Evolutionary conservation across 2,329 filamentous ascomycete genomes (phyloP).

Genomic region (Metarhizium sp.): DNA sequence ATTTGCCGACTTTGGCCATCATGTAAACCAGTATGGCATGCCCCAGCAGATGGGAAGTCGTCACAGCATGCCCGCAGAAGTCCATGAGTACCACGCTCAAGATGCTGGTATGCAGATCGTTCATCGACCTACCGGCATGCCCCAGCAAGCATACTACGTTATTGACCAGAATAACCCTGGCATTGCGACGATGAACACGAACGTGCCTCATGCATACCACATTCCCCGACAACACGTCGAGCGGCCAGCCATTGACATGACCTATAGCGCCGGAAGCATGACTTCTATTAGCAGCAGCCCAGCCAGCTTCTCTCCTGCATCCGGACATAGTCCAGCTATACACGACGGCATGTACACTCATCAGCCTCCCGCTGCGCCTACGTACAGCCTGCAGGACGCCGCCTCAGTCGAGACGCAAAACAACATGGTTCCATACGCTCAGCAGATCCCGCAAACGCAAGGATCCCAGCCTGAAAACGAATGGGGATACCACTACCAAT

Average conservation of each 20-base stretch:
- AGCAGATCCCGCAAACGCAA: slow-evolving; percentile 30
- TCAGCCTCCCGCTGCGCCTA: slow-evolving; percentile 36
- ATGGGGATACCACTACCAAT: slow-evolving; percentile 49
- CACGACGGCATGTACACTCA: slow-evolving; percentile 50
- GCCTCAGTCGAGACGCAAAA: slow-evolving; percentile 37
- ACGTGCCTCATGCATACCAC: slow-evolving; percentile 41
- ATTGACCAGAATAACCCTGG: slow-evolving; percentile 53
- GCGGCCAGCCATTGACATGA: slow-evolving; percentile 37
- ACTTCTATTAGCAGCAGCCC: slow-evolving; percentile 50
- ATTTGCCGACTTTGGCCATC: slow-evolving; percentile 45
- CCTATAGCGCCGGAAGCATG: slow-evolving; percentile 38
- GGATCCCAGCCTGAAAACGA: slow-evolving; percentile 34
- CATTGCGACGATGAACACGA: slow-evolving; percentile 51
- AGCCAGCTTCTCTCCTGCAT: slow-evolving; percentile 45
- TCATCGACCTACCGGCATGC: slow-evolving; percentile 38
- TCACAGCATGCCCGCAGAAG: slow-evolving; percentile 34
- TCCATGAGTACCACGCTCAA: slow-evolving; percentile 35
- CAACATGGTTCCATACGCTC: slow-evolving; percentile 33
- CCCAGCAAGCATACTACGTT: slow-evolving; percentile 43
- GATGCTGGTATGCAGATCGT: slow-evolving; percentile 37
- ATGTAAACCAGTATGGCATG: slow-evolving; percentile 35
- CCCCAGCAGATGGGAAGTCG: slow-evolving; percentile 31
- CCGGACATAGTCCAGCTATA: slow-evolving; percentile 42
- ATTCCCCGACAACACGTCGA: slow-evolving; percentile 40
- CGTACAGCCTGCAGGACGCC: slow-evolving; percentile 37